phyloP scores from a whole-genome alignment of 352 stramenopile genomes.

The Saprolegnia diclina region DNA sequence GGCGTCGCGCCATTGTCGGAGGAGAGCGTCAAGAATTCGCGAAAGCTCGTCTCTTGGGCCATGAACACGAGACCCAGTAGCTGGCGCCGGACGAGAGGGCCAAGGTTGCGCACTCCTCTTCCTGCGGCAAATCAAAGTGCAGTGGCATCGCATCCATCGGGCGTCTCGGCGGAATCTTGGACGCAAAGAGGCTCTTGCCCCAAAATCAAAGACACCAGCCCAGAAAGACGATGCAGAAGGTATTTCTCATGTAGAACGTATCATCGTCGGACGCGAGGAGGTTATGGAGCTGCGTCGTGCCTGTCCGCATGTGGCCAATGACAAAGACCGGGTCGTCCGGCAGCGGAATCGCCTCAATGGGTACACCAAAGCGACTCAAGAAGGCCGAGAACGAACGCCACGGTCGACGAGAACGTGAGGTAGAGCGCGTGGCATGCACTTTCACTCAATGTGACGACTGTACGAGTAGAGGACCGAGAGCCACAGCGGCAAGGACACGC shows the following conservation, averaged over 20 bases:
- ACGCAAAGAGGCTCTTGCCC: conserved; percentile 38
- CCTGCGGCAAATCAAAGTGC: conserved; percentile 42
- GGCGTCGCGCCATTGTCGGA: conserved; percentile 24
- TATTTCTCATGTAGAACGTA: conserved; percentile 37
- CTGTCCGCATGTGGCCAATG: conserved; percentile 34
- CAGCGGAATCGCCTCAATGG: conserved; percentile 26
- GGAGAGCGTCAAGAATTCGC: conserved; percentile 28
- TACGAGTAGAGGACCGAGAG: conserved; percentile 13
- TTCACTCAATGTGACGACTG: conserved; percentile 29
- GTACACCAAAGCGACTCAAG: conserved; percentile 30
- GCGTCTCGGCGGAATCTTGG: conserved; percentile 32
- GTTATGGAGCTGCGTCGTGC: conserved; percentile 43
- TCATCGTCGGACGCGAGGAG: conserved; percentile 38
- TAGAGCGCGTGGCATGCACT: conserved; percentile 28
- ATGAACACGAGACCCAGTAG: conserved; percentile 47
- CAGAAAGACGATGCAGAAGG: conserved; percentile 44
- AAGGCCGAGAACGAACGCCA: conserved; percentile 12
- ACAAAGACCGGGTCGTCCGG: conserved; percentile 32
- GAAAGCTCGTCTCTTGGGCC: conserved; percentile 29
- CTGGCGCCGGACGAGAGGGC: conserved; percentile 29
- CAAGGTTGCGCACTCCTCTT: conserved; percentile 43
- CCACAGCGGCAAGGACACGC: conserved; percentile 26
- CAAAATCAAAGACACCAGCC: conserved; percentile 39
- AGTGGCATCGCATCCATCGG: conserved; percentile 49
- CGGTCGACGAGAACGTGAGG: conserved; percentile 28